Percentiles rank a stretch among this genome's conserved stretches.
These are phyloP conservation scores for Lactarius deliciosus DNA, from an alignment of 768 basidiomycete genomes.

Conservation along the genomic window DNA sequence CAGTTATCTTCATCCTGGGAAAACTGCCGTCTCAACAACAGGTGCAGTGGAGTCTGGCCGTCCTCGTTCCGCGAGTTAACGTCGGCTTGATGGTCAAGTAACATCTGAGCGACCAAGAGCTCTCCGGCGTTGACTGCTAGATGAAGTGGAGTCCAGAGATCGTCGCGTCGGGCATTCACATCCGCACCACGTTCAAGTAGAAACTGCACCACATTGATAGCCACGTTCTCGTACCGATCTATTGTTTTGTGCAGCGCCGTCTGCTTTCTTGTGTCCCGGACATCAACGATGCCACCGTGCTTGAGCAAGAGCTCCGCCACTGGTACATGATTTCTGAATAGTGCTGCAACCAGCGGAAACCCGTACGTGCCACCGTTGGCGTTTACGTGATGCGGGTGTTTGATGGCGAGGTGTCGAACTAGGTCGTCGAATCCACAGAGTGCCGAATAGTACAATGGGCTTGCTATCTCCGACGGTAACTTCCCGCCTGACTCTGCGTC, in stretches of 20 bases:
- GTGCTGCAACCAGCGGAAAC: slow-evolving; percentile 7
- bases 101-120: not conserved
- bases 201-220: not conserved
- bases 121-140: not conserved
- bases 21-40: too few relatives aligned
- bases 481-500: not conserved
- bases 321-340: not conserved
- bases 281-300: not conserved
- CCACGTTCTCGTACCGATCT: not conserved
- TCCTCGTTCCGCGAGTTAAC: not conserved
- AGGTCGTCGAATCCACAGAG: slow-evolving; percentile 9
- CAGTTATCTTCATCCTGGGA: too few relatives aligned
- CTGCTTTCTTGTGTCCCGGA: not conserved
- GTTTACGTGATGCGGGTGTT: not conserved
- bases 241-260: not conserved
- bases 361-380: not conserved
- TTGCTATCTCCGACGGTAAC: not conserved
- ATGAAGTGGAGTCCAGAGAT: not conserved
- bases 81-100: not conserved
- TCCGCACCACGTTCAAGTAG: not conserved
- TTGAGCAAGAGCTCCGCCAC: not conserved
- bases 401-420: not conserved
- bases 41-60: not conserved
- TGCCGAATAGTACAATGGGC: slow-evolving; percentile 4
- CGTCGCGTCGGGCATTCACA: not conserved